Evolutionary conservation across 2,329 filamentous ascomycete genomes (phyloP).

Genomic region (Setomelanomma holmii): DNA sequence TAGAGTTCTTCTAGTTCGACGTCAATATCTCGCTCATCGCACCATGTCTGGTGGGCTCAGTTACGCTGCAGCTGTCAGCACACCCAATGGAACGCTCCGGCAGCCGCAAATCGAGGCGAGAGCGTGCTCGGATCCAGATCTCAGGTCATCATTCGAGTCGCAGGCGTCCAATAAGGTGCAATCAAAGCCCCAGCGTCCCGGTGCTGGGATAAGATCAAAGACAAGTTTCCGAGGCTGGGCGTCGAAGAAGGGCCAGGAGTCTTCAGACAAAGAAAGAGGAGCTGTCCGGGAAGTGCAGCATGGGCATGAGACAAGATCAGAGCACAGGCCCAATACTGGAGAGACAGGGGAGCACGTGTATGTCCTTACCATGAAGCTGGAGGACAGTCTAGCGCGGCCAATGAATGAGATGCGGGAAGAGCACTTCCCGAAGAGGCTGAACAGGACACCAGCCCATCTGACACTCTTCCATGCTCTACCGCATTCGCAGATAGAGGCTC

Average conservation of each 20-base stretch:
- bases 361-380: constrained; percentile 53
- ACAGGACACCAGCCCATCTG: constrained; percentile 53
- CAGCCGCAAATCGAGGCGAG: constrained; percentile 21
- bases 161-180: constrained; percentile 3
- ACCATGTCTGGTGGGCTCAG: constrained; percentile 18
- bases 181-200: constrained; percentile 16
- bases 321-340: constrained; percentile 42
- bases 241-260: constrained; percentile 14
- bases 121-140: constrained; percentile 15
- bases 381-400: constrained; percentile 46
- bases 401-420: constrained; percentile 49
- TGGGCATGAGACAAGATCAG: constrained; percentile 12
- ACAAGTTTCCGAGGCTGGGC: constrained; percentile 23
- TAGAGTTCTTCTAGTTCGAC: neutral
- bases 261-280: constrained; percentile 6
- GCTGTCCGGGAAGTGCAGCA: constrained; percentile 11
- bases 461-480: constrained; percentile 57
- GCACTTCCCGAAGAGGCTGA: constrained; percentile 53
- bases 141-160: constrained; percentile 15
- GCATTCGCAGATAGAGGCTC: constrained; percentile 44
- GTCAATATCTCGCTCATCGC: neutral
- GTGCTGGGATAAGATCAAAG: constrained; percentile 15
- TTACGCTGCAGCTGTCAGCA: constrained; percentile 30
- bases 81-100: constrained; percentile 19
- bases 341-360: constrained; percentile 48